Evolutionary conservation across 2,329 filamentous ascomycete genomes (phyloP), one percentile per base, ranked within the genome.

Genomic region (Aspergillus sp.): DNA sequence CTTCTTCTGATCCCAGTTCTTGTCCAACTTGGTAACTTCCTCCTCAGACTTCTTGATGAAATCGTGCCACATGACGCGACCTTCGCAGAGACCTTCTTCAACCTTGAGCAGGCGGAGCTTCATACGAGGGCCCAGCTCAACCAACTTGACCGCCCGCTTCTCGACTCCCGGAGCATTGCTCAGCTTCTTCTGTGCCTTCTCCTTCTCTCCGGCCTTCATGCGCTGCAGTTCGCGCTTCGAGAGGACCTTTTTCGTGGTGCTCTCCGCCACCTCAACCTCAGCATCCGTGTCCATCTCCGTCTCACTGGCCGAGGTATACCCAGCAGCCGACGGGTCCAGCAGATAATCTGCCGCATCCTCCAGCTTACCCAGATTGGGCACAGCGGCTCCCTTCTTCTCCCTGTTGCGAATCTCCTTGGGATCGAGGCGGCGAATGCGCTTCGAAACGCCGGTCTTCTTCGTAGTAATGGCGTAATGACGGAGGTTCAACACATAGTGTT

Each of bases 11-110:
- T 92, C 89, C 91, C 95, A 98, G 67, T 87, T 85, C 80, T 89
- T 86, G 68, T 98, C 93, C 68, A 97, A 78, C 65, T 90, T 86
- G 72, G 88, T 85, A 59, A 92, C 80, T 75, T 99, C 93, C 17
- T 86, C 84, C 68, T 87, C 87, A 6, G 87, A 87, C 83, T 99
- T 99, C 73, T 89, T 86, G 56, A 98, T 88, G 73, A 92, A 96
- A 74, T 97, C 92, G 76, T 99, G 95, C 95, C 95, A 99, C 90
- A 99, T 91, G 59, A 97, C 85, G 74, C 92, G 95, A 53, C 95
- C 95, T 25, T 86, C 85, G 70, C 92, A 97, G 6, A 98, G 78
- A 1, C 94, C 95, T 69, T 99, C 95, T 73, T 99, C 95, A 4
- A 99, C 93, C 80, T 99, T 99, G 58, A 92, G 93, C 78, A 99